Evolutionary conservation across 108 stramenopile species (phyloP).

Genomic region (Licmophora abbreviata): DNA sequence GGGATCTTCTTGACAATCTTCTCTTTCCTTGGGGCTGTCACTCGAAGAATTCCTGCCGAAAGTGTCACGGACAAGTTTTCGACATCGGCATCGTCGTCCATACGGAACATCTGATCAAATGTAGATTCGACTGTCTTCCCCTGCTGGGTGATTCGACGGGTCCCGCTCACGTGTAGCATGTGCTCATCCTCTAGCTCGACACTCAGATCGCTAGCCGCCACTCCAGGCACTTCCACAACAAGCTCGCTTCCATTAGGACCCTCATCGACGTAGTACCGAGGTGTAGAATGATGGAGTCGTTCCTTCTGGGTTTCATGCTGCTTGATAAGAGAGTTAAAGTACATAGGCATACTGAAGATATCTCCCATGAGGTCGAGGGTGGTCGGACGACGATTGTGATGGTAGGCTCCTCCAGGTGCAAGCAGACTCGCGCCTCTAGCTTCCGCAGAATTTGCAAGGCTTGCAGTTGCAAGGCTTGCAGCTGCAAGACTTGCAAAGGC

Average conservation of each 20-base stretch:
- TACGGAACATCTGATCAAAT: slow-evolving; percentile 20
- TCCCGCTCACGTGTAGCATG: slow-evolving; percentile 10
- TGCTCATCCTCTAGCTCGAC: slow-evolving; percentile 20
- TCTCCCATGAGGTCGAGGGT: too few species aligned
- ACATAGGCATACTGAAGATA: too few species aligned
- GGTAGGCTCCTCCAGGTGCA: too few species aligned
- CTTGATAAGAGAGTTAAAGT: too few species aligned
- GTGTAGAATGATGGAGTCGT: too few species aligned
- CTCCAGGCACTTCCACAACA: slow-evolving; percentile 23
- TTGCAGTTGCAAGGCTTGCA: too few species aligned
- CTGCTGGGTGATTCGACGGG: slow-evolving; percentile 5
- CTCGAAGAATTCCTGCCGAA: slow-evolving; percentile 14
- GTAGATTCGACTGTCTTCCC: slow-evolving; percentile 5
- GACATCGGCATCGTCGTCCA: slow-evolving; percentile 19
- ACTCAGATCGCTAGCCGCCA: slow-evolving; percentile 13
- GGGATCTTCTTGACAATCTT: slow-evolving; percentile 1
- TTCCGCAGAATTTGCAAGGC: too few species aligned
- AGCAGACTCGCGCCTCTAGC: too few species aligned
- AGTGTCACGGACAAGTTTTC: slow-evolving; percentile 14
- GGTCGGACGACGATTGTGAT: too few species aligned
- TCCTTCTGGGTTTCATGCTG: too few species aligned
- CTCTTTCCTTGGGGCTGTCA: slow-evolving; percentile 13
- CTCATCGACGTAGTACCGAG: too few species aligned
- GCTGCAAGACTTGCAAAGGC: too few species aligned
- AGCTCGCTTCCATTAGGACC: slow-evolving; percentile 15